Percentiles rank a stretch among this genome's conserved stretches.
Evolutionary conservation across 495 filamentous ascomycete species (phyloP).

Genomic region (Trichoderma gamsii): DNA sequence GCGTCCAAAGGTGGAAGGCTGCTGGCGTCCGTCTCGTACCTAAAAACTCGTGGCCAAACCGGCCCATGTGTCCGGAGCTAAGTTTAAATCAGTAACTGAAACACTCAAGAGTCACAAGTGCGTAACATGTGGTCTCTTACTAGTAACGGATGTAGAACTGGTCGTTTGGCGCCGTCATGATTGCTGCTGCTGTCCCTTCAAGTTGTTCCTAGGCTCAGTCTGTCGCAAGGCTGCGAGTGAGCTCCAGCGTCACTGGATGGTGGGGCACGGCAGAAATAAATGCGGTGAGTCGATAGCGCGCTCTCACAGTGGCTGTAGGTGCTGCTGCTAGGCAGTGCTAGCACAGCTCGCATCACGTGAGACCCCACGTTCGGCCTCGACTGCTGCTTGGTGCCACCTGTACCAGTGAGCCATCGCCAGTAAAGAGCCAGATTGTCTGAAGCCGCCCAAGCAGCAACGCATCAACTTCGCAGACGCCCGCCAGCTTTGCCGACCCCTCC

Average conservation of each 20-base stretch:
- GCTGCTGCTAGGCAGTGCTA: not conserved
- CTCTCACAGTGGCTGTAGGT: not conserved
- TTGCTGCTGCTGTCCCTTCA: conserved; percentile 15
- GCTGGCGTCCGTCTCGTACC: conserved; percentile 48
- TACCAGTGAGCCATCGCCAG: conserved; percentile 11
- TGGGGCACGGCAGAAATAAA: conserved; percentile 13
- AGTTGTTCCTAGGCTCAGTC: conserved; percentile 1
- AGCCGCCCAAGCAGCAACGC: conserved; percentile 2
- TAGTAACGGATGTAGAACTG: conserved; percentile 97
- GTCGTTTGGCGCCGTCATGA: conserved; percentile 47
- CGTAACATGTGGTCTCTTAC: conserved; percentile 42
- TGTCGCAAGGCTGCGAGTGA: not conserved
- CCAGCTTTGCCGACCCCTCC: not conserved
- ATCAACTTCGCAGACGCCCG: not conserved
- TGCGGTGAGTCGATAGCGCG: not conserved
- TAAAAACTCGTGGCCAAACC: conserved; percentile 97
- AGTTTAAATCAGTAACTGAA: conserved; percentile 28
- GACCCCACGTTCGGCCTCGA: not conserved
- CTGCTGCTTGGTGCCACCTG: conserved; percentile 14
- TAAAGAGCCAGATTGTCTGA: conserved; percentile 11
- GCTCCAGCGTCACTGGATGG: conserved; percentile 6
- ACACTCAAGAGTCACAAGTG: not conserved
- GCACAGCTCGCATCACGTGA: conserved; percentile 11
- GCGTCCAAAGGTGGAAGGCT: conserved; percentile 6
- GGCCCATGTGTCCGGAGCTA: conserved; percentile 95